phyloP scores from a whole-genome alignment of 164 flowering plant genomes.

The Nymphaea colorata region DNA sequence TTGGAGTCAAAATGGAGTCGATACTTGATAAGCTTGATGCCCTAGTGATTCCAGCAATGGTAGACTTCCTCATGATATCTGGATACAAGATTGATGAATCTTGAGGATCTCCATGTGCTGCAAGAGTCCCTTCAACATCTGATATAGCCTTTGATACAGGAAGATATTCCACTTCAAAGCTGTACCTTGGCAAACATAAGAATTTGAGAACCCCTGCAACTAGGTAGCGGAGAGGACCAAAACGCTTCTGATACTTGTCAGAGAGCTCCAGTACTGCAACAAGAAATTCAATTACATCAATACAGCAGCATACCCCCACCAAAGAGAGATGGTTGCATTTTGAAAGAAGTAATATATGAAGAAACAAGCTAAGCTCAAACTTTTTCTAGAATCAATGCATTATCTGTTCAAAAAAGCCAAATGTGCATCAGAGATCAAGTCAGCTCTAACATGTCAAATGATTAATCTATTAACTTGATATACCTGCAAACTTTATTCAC shows the following conservation, averaged over 20 bases:
- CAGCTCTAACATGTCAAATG: no score
- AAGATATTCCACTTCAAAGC: constrained; percentile 5
- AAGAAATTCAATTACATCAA: neutral
- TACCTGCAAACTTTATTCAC: no score
- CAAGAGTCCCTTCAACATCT: neutral
- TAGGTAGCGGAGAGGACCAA: constrained; percentile 14
- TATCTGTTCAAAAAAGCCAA: no score
- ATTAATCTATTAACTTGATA: no score
- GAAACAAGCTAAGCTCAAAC: neutral
- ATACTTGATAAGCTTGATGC: constrained; percentile 98
- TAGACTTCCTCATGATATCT: constrained; percentile 76
- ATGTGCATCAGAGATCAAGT: no score
- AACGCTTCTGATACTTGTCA: constrained; percentile 20
- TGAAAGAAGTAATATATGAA: neutral
- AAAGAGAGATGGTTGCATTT: no score
- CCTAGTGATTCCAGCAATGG: constrained; percentile 64
- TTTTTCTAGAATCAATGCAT: no score
- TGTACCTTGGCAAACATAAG: constrained; percentile 3
- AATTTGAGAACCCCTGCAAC: constrained; percentile 5
- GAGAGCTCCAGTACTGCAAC: constrained; percentile 90
- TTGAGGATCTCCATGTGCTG: constrained; percentile 35
- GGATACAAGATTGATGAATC: constrained; percentile 81
- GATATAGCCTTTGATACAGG: neutral
- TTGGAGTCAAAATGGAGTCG: constrained; percentile 93
- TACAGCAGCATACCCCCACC: no score